Base-by-base conservation (phyloP, 2,329 filamentous ascomycete genomes). In the Nigrospora oryzae region DNA sequence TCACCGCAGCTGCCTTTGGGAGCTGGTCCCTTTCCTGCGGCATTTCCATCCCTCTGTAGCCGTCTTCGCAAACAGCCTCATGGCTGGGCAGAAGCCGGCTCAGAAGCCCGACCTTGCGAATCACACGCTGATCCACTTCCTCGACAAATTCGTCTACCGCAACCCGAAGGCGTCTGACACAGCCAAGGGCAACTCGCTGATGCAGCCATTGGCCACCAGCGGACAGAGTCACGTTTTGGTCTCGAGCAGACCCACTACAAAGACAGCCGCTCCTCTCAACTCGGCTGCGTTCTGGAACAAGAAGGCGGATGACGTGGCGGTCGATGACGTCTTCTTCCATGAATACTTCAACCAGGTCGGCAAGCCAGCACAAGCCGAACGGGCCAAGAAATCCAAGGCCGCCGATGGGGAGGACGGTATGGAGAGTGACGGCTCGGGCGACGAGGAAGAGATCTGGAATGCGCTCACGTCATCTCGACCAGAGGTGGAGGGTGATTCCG, bases 111-210 rank as follows among this genome's bases (percentile, higher is more conserved):
- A 98, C 56, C 74, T 96, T 42, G 84, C 86, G 14, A 83, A 89
- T 46, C 91, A 97, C 63, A 93, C 88, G 2, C 77, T 98, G 40
- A 93, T 93, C 58, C 86, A 94, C 63, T 98, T 98, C 74, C 74
- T 98, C 46, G 93, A 98, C 67, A 90, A 94, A 55, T 98, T 98
- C 64, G 89, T 95, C n/a, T 98, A 97, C 74, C 84, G 88, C 54
- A 95, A 93, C 56, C 83, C 91, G 49, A 95, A 95, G 72, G 71
- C 81, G 4, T 77, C 75, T 14, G 73, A 79, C 42, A 65, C 71
- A 31, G 73, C 79, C 30, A 86, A 87, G 51, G 94, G 94, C 41
- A 75, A 79, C 28, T 96, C 89, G 23, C 95, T 98, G 64, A 98
- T 98, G 93, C 93, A 98, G 65, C 93, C 94, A 35, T 79, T 96